phyloP scores from a whole-genome alignment of 768 basidiomycete genomes.

The Tricholoma saponaceum region DNA sequence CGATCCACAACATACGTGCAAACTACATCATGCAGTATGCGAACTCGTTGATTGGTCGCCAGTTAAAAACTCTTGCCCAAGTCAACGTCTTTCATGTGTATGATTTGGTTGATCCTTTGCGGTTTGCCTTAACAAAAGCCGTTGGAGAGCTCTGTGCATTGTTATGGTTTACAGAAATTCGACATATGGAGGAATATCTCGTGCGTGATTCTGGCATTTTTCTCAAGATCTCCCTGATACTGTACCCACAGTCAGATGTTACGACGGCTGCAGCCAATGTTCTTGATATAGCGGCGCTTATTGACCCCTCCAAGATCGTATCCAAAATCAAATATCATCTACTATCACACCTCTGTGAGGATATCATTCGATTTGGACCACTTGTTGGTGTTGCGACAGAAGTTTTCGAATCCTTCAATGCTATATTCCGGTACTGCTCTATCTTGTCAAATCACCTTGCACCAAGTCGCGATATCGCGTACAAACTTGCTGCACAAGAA shows the following conservation, averaged over 20 bases:
- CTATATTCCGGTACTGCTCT: constrained; percentile 35
- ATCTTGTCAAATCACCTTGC: constrained; percentile 39
- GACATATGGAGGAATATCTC: constrained; percentile 30
- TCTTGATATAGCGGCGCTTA: constrained; percentile 26
- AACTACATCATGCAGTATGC: constrained; percentile 40
- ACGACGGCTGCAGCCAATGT: constrained; percentile 29
- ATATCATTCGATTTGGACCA: constrained; percentile 34
- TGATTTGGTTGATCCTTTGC: constrained; percentile 20
- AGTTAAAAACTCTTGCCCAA: constrained; percentile 37
- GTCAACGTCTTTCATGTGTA: constrained; percentile 33
- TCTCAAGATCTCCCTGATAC: too few species aligned
- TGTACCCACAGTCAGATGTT: constrained; percentile 16
- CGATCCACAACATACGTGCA: constrained; percentile 30
- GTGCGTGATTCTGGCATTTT: constrained; percentile 24
- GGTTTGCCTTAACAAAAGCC: constrained; percentile 25
- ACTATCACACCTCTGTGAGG: constrained; percentile 27
- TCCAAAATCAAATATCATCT: constrained; percentile 34
- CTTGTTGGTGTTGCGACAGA: constrained; percentile 30
- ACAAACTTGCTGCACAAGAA: too few species aligned
- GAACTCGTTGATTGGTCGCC: constrained; percentile 37
- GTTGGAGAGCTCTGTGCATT: constrained; percentile 31
- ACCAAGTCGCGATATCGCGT: constrained; percentile 41
- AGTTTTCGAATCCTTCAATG: constrained; percentile 37
- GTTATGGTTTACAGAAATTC: constrained; percentile 40
- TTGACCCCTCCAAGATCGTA: constrained; percentile 32